Evolutionary conservation across 2,329 filamentous ascomycete genomes (phyloP).

Genomic region (Aspergillus glaucus): DNA sequence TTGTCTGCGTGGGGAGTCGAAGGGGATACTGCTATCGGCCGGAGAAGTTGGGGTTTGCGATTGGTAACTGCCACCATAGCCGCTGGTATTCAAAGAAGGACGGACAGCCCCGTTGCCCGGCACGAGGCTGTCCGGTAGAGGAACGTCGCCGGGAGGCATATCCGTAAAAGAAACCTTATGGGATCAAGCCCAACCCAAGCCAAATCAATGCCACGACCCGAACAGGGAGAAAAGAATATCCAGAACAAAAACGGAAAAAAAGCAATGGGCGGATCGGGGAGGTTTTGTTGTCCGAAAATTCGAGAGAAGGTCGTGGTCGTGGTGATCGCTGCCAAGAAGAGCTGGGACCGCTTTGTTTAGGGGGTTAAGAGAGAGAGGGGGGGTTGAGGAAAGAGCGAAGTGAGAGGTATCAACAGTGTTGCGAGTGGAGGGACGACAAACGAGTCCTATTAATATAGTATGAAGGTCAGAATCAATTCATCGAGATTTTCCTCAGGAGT

Average conservation of each 20-base stretch:
- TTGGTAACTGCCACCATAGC: constrained; percentile 29
- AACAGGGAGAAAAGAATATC: background rate
- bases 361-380: background rate
- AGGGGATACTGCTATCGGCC: constrained; percentile 29
- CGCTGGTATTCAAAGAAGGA: constrained; percentile 30
- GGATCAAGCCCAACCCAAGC: background rate
- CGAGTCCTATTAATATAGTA: background rate
- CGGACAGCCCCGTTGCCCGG: constrained; percentile 36
- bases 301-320: background rate
- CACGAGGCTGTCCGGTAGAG: constrained; percentile 37
- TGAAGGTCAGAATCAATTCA: background rate
- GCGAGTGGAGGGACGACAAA: background rate
- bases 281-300: background rate
- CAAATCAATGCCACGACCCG: background rate
- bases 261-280: background rate
- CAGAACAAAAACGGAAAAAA: background rate
- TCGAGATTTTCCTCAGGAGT: background rate
- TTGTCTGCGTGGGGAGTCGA: constrained; percentile 29
- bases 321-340: constrained; percentile 1
- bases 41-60: constrained; percentile 37
- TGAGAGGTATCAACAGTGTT: background rate
- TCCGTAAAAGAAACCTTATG: constrained; percentile 13
- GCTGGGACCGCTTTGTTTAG: background rate
- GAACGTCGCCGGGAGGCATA: constrained; percentile 38
- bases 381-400: background rate